Percentiles rank a stretch among this genome's conserved stretches.
Evolutionary conservation across 306 rosid species (phyloP).

Genomic region (Gleditsia sinensis): DNA sequence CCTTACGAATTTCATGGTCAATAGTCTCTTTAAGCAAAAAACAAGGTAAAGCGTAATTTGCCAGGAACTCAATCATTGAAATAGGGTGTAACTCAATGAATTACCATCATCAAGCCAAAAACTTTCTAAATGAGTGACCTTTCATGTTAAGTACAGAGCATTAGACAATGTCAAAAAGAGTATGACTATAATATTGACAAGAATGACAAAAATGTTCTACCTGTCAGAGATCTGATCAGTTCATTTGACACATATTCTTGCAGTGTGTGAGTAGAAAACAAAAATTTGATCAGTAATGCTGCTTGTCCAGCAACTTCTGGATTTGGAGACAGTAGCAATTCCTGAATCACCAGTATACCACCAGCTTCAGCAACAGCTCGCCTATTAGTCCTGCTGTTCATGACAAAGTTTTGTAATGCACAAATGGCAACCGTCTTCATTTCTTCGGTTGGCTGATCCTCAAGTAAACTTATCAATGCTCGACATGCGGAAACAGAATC

Average conservation of each 20-base stretch:
- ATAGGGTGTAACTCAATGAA: constrained; percentile 10
- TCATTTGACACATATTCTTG: constrained; percentile 96
- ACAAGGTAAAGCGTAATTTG: neutral
- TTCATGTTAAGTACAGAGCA: constrained; percentile 11
- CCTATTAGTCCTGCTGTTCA: constrained; percentile 94
- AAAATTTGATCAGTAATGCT: constrained; percentile 78
- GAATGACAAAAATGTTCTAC: constrained; percentile 26
- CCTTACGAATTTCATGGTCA: neutral
- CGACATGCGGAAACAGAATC: constrained; percentile 94
- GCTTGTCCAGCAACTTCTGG: constrained; percentile 86
- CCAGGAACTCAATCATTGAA: constrained; percentile 5
- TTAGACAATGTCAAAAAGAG: constrained; percentile 11
- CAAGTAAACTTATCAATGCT: constrained; percentile 90
- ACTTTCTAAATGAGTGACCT: constrained; percentile 12
- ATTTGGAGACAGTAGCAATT: constrained; percentile 74
- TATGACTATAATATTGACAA: constrained; percentile 14
- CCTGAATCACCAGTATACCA: constrained; percentile 95
- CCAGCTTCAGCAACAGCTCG: constrained; percentile 99
- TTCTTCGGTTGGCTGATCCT: constrained; percentile 95
- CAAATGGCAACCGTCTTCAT: constrained; percentile 93
- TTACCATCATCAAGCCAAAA: constrained; percentile 11
- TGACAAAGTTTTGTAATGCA: constrained; percentile 95
- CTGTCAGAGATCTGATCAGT: constrained; percentile 73
- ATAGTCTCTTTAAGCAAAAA: constrained; percentile 16
- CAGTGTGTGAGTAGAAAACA: constrained; percentile 94